Percentiles rank a stretch among this genome's conserved stretches.
Evolutionary conservation across 768 basidiomycete species (phyloP).

Genomic region (Boletus edulis): DNA sequence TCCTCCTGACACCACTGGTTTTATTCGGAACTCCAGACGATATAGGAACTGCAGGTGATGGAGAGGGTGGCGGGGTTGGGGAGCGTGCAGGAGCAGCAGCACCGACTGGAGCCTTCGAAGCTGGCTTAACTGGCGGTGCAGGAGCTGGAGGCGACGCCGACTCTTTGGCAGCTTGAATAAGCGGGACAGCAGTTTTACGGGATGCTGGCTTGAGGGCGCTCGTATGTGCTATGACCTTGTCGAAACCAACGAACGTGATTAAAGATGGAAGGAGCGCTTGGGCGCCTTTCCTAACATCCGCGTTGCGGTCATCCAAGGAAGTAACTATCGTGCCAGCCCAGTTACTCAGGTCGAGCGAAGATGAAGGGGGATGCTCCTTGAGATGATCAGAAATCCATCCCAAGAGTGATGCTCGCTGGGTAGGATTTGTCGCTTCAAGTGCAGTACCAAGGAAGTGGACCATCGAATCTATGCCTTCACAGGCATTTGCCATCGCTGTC

Average conservation of each 20-base stretch:
- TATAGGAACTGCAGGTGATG: conserved; percentile 38
- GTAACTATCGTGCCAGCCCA: conserved; percentile 66
- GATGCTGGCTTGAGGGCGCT: conserved; percentile 90
- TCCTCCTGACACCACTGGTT: conserved; percentile 65
- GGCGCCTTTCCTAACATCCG: conserved; percentile 90
- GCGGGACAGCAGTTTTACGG: conserved; percentile 73
- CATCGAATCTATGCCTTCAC: conserved; percentile 83
- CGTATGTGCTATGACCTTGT: conserved; percentile 84
- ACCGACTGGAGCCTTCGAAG: conserved; percentile 20
- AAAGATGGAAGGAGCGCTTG: conserved; percentile 77
- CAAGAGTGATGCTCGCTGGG: conserved; percentile 77
- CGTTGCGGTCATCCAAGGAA: conserved; percentile 87
- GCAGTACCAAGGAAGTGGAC: conserved; percentile 73
- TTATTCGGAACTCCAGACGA: conserved; percentile 38
- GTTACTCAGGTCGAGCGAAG: conserved; percentile 63
- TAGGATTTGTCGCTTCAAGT: conserved; percentile 83
- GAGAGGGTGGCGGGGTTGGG: conserved; percentile 43
- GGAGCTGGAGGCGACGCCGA: conserved; percentile 29
- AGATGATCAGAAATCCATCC: conserved; percentile 82
- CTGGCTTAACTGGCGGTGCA: conserved; percentile 28
- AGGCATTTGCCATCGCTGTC: conserved; percentile 78
- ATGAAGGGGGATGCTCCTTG: conserved; percentile 55
- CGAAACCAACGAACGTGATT: conserved; percentile 73
- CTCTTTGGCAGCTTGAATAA: conserved; percentile 81
- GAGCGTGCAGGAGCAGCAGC: conserved; percentile 26